Evolutionary conservation across 176 grass and related monocot species (phyloP).

Genomic region (Ensete glaucum): DNA sequence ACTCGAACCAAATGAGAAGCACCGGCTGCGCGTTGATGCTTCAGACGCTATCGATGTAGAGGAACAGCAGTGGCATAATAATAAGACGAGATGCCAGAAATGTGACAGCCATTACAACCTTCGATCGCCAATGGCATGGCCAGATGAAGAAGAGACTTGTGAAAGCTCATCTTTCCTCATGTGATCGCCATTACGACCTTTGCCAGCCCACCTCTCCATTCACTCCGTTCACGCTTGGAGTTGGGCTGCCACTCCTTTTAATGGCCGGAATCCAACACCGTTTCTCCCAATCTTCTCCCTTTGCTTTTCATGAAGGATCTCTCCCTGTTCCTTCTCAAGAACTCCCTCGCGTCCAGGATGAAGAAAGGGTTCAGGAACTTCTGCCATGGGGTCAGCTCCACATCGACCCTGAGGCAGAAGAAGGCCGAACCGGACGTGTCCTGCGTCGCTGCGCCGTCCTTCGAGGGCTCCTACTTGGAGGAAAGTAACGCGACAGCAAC

Average conservation of each 20-base stretch:
- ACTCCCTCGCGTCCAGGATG: constrained; percentile 29
- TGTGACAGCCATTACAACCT: too few relatives aligned
- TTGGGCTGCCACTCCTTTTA: constrained; percentile 23
- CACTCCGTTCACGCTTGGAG: constrained; percentile 43
- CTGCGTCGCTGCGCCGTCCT: constrained; percentile 28
- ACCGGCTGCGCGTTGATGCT: too few relatives aligned
- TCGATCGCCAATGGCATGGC: too few relatives aligned
- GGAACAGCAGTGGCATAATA: too few relatives aligned
- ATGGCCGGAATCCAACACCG: not conserved
- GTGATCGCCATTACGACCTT: constrained; percentile 40
- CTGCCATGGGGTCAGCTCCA: constrained; percentile 44
- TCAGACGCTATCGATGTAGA: too few relatives aligned
- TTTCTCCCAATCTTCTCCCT: not conserved
- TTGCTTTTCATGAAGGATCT: constrained; percentile 25
- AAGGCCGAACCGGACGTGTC: constrained; percentile 22
- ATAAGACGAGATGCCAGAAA: too few relatives aligned
- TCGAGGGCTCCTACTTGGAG: constrained; percentile 41
- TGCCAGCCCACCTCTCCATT: constrained; percentile 32
- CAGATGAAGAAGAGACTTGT: too few relatives aligned
- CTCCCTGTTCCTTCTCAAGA: constrained; percentile 37
- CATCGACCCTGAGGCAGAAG: constrained; percentile 45
- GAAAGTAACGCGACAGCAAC: constrained; percentile 25
- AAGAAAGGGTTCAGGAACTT: constrained; percentile 51
- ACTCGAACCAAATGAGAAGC: too few relatives aligned
- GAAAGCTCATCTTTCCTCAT: constrained; percentile 18